phyloP scores from a whole-genome alignment of 2,329 filamentous ascomycete genomes.

The Xylaria sp. region DNA sequence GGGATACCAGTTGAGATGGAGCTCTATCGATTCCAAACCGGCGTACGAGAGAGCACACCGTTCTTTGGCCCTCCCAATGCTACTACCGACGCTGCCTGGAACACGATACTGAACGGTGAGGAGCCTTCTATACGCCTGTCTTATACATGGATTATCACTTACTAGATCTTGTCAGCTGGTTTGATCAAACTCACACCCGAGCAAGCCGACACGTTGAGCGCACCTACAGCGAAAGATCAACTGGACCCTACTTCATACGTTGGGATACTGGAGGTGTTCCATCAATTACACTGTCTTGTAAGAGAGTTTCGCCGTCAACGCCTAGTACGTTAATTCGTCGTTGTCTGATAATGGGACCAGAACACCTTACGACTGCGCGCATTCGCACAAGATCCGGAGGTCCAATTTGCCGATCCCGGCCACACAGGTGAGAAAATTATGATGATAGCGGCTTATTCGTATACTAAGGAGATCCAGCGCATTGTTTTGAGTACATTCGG shows the following conservation, averaged over 20 bases:
- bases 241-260: neutral
- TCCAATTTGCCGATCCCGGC: slow-evolving; percentile 1
- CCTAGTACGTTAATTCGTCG: neutral
- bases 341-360: neutral
- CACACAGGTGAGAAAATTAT: slow-evolving; percentile 1
- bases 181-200: slow-evolving; percentile 7
- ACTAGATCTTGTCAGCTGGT: neutral
- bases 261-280: slow-evolving; percentile 8
- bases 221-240: slow-evolving; percentile 1
- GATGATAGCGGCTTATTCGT: neutral
- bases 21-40: slow-evolving; percentile 5
- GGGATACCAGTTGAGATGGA: slow-evolving; percentile 6
- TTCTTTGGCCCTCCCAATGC: slow-evolving; percentile 11
- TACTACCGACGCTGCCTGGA: neutral
- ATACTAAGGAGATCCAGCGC: neutral
- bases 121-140: neutral
- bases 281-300: slow-evolving; percentile 10
- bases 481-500: slow-evolving; percentile 11
- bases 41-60: slow-evolving; percentile 1
- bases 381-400: neutral
- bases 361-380: slow-evolving; percentile 2
- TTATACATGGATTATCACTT: neutral
- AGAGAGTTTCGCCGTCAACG: neutral
- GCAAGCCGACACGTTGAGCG: neutral
- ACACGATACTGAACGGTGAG: slow-evolving; percentile 8